A percentile compares a stretch with the other conserved stretches of the same genome.
These are phyloP conservation scores for Sugiyamaella castrensis DNA, from an alignment of 1,139 yeast genomes.

Conservation along the genomic window DNA sequence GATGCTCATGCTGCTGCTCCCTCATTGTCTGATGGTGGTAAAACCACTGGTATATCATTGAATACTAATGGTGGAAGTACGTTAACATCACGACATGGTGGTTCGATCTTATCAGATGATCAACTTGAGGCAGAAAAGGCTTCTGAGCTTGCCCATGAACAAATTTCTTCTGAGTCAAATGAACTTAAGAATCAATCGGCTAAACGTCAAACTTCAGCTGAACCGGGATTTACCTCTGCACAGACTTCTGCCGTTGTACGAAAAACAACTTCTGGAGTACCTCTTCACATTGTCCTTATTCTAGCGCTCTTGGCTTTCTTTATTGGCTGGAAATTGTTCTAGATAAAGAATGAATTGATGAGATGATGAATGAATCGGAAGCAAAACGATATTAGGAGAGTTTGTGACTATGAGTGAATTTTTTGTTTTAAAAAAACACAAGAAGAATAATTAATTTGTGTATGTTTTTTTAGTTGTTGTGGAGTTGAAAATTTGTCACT, in stretches of 20 bases:
- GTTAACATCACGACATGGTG: conserved; percentile 3
- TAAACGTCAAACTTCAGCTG: conserved; percentile 4
- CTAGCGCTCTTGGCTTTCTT: conserved; percentile 56
- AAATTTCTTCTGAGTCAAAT: conserved; percentile 24
- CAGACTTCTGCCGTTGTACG: conserved; percentile 22
- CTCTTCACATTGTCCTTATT: conserved; percentile 50
- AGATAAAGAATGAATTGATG: not conserved
- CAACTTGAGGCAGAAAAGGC: conserved; percentile 11
- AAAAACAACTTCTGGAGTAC: conserved; percentile 42
- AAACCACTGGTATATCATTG: not conserved
- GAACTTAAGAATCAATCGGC: conserved; percentile 19
- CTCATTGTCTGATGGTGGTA: conserved; percentile 3
- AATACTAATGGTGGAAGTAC: conserved; percentile 1
- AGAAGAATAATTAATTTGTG: too few relatives aligned
- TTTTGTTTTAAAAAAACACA: not conserved
- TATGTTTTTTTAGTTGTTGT: too few relatives aligned
- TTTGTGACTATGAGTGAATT: too few relatives aligned
- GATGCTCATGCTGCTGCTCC: conserved; percentile 6
- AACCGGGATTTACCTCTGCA: conserved; percentile 21
- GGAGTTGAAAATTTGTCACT: too few relatives aligned
- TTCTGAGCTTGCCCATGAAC: conserved; percentile 24
- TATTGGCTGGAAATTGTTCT: conserved; percentile 53
- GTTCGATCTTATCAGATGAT: not conserved
- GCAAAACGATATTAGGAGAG: too few relatives aligned
- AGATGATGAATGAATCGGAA: too few relatives aligned